Conservation (phyloP, 768 basidiomycete genomes). For the Artomyces pyxidatus region DNA sequence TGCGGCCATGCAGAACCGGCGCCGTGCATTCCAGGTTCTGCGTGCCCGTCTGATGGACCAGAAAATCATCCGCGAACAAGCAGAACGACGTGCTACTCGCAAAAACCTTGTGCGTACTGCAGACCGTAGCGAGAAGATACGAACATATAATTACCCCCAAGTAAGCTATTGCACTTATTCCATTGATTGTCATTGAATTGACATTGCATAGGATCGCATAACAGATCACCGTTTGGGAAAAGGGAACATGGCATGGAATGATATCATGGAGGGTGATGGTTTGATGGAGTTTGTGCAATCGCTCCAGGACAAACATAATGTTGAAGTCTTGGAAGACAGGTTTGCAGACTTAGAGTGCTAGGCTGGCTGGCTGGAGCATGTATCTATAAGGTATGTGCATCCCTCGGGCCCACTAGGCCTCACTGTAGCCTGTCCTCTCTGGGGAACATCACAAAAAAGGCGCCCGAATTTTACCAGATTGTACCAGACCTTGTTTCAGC, state of each 20-base stretch:
- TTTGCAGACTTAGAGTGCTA: neutral
- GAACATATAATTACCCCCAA: conserved; percentile 94
- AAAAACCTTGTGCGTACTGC: conserved; percentile 70
- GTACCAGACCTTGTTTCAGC: no score
- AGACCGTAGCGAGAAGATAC: conserved; percentile 88
- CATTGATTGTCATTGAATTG: neutral
- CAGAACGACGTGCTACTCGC: conserved; percentile 59
- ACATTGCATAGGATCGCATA: conserved; percentile 9
- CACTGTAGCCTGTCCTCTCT: no score
- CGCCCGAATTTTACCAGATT: no score
- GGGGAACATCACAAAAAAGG: no score
- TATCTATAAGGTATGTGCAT: no score
- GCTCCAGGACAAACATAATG: conserved; percentile 9
- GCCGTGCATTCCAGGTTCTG: conserved; percentile 89
- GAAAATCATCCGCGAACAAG: conserved; percentile 63
- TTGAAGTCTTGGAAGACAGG: neutral
- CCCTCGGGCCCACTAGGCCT: no score
- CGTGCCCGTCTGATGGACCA: conserved; percentile 78
- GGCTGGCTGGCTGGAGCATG: no score
- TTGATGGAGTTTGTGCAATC: conserved; percentile 2
- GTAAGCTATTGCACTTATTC: conserved; percentile 25
- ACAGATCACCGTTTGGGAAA: conserved; percentile 17
- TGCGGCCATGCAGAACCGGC: conserved; percentile 57
- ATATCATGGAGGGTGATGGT: conserved; percentile 14
- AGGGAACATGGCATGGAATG: conserved; percentile 14